Evolutionary conservation across 75 land plant genomes (phyloP), one percentile per base, ranked within the genome.

Genomic region (Pinus albicaulis): DNA sequence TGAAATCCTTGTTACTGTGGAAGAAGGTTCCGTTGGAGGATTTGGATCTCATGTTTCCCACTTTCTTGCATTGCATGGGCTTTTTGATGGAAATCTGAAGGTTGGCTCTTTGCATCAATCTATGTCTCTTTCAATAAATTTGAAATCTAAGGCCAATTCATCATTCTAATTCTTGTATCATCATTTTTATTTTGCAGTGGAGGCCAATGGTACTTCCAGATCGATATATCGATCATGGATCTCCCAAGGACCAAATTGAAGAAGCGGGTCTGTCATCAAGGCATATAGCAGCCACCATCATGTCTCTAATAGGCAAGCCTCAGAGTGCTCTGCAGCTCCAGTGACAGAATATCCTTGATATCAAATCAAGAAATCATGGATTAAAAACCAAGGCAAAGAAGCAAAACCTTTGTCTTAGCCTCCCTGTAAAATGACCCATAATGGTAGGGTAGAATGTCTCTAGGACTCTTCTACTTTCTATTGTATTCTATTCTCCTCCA

Each of bases 241-340:
- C 87, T 11, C 87, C 77, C 12, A 53, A 57, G 23, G 87, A 84
- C 17, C 89, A 84, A 73, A 79, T 80, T 4, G 84, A 70, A 64
- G 85, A 80, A 52, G 85, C 90, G 1, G 85, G 87, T 4, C 65
- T 88, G 22, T 72, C 79, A 28, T 59, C 80, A 1, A 62, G 23
- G 28, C 87, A 82, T 68, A 90, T 92, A 17, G 86, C 91, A 23
- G 92, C 92, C 12, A 90, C 95, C 5, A 87, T 88, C 15, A 16
- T 90, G 65, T 72, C 85, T 15, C 79, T 90, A 5, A 7, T 92
- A 65, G 93, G 92, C 3, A 86, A 70, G 80, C 77, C 82, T 6
- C 79, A 82, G 24, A 93, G 86, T 80, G 93, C 89, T 31, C 76
- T 92, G 12, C 70, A 68, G 19, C 22, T 68, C 48, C n/a, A 68